Evolutionary conservation across 768 basidiomycete species (phyloP).

Genomic region (Mycena filopes): DNA sequence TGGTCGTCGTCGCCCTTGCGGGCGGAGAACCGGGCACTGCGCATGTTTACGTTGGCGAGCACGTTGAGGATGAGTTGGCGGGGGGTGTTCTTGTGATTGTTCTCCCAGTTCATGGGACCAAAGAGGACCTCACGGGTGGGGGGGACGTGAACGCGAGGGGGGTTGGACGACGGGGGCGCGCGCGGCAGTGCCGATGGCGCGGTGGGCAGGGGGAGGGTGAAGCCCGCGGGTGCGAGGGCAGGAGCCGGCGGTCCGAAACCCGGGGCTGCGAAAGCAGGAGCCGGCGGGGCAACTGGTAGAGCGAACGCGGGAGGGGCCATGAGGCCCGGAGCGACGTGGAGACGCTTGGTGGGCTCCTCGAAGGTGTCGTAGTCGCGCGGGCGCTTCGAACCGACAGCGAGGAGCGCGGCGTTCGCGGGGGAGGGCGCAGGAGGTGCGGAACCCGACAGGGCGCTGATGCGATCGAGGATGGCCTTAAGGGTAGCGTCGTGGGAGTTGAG

Average conservation of each 20-base stretch:
- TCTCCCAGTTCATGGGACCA: too few relatives aligned
- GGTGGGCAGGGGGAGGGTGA: background rate
- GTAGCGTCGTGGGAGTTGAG: background rate
- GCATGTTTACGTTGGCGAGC: too few relatives aligned
- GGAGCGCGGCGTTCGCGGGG: background rate
- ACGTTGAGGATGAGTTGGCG: too few relatives aligned
- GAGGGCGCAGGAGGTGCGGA: background rate
- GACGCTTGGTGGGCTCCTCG: background rate
- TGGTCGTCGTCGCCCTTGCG: background rate
- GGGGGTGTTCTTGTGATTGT: too few relatives aligned
- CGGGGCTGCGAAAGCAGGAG: background rate
- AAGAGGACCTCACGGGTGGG: too few relatives aligned
- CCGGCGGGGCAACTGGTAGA: background rate
- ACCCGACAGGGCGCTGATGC: background rate
- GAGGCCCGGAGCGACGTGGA: background rate
- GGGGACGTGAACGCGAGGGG: background rate
- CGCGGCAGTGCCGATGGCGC: too few relatives aligned
- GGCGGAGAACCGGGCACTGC: background rate
- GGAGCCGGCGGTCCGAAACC: background rate
- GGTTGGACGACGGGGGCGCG: background rate
- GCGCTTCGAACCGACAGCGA: background rate
- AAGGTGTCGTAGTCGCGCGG: background rate
- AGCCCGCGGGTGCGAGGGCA: background rate
- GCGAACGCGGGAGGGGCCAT: background rate
- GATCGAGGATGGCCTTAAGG: background rate